Evolutionary conservation across 169 alveolate species (phyloP).

Genomic region (Theileria orientalis): DNA sequence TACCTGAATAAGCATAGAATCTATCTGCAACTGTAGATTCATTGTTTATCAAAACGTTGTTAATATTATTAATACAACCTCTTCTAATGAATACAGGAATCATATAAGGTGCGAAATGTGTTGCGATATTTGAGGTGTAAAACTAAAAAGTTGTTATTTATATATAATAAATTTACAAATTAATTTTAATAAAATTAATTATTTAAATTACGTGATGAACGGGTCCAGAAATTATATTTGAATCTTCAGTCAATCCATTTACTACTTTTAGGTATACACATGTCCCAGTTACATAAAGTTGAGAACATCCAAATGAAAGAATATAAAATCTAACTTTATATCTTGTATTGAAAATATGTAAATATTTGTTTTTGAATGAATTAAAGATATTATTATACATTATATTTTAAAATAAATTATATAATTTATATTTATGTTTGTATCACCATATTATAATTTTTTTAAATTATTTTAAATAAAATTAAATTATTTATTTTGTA

Average conservation of each 20-base stretch:
- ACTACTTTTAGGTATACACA: constrained; percentile 12
- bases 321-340: no score
- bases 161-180: no score
- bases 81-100: constrained; percentile 22
- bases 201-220: constrained; percentile 22
- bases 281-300: constrained; percentile 23
- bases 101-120: constrained; percentile 52
- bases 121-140: constrained; percentile 25
- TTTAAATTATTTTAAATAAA: no score
- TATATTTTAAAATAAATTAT: no score
- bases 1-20: constrained; percentile 32
- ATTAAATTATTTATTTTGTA: no score
- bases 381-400: no score
- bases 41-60: constrained; percentile 1
- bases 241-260: constrained; percentile 2
- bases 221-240: constrained; percentile 29
- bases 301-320: constrained; percentile 25
- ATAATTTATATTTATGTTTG: no score
- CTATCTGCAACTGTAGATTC: constrained; percentile 11
- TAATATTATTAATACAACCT: constrained; percentile 20
- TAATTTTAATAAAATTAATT: neutral
- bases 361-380: no score
- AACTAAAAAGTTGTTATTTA: constrained; percentile 6
- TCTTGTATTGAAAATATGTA: no score
- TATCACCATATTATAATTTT: no score